Conservation (phyloP, 2,329 filamentous ascomycete species). For the Fusarium decemcellulare region DNA sequence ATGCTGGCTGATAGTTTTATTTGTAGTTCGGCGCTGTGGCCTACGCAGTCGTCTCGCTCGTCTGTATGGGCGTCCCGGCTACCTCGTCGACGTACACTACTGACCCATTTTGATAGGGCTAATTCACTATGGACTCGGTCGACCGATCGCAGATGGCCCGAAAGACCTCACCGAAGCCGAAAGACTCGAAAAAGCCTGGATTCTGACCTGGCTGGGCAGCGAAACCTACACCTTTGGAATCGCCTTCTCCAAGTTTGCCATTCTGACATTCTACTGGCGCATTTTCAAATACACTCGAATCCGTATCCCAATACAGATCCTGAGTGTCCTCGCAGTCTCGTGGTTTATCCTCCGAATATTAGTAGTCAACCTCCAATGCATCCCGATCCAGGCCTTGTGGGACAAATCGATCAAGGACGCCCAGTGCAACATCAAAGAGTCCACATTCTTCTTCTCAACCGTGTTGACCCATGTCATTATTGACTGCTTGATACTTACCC, state of each 20-base stretch:
- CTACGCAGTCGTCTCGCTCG: background rate
- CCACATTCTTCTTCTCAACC: slow-evolving; percentile 50
- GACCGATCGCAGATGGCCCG: slow-evolving; percentile 23
- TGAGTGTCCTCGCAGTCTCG: slow-evolving; percentile 29
- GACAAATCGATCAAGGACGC: slow-evolving; percentile 40
- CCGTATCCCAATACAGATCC: slow-evolving; percentile 44
- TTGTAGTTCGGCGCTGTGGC: background rate
- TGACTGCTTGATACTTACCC: slow-evolving; percentile 49
- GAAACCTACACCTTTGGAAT: slow-evolving; percentile 44
- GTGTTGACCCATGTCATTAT: slow-evolving; percentile 48
- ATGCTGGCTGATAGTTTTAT: background rate
- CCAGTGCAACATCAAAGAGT: slow-evolving; percentile 48
- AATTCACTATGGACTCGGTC: slow-evolving; percentile 23
- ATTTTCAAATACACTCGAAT: slow-evolving; percentile 47
- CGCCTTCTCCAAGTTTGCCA: slow-evolving; percentile 46
- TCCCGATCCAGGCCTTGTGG: slow-evolving; percentile 52
- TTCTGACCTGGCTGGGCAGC: slow-evolving; percentile 45
- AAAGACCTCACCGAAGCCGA: slow-evolving; percentile 15
- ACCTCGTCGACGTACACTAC: background rate
- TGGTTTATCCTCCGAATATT: slow-evolving; percentile 49
- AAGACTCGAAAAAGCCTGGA: slow-evolving; percentile 22
- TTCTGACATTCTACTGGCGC: slow-evolving; percentile 48
- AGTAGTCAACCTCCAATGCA: slow-evolving; percentile 50
- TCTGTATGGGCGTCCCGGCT: background rate
- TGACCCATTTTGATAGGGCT: background rate